Evolutionary conservation across 2,329 filamentous ascomycete species (phyloP).

Genomic region (Aspergillus fumigatus): DNA sequence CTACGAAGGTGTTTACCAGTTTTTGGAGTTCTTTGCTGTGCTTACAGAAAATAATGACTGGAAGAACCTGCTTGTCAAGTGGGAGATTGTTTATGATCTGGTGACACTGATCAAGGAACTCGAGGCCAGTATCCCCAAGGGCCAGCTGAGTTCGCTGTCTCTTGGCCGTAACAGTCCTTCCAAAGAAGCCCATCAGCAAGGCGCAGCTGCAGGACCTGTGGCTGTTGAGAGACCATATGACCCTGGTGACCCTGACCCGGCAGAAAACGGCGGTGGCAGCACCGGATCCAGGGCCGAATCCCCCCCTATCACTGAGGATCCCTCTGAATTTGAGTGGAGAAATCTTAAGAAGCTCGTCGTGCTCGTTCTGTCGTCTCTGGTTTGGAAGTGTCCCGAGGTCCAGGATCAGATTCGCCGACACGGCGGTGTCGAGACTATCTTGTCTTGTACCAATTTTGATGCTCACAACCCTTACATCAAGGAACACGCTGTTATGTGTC

Average conservation of each 20-base stretch:
- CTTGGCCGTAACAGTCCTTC: slow-evolving; percentile 29
- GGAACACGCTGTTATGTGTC: slow-evolving; percentile 80
- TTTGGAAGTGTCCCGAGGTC: slow-evolving; percentile 80
- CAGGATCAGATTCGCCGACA: slow-evolving; percentile 83
- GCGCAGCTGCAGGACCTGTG: slow-evolving; percentile 35
- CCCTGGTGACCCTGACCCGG: slow-evolving; percentile 35
- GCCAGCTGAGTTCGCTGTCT: slow-evolving; percentile 53
- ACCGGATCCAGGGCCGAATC: slow-evolving; percentile 43
- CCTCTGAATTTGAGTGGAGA: slow-evolving; percentile 64
- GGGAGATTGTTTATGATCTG: slow-evolving; percentile 86
- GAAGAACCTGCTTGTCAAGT: slow-evolving; percentile 80
- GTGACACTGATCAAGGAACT: slow-evolving; percentile 81
- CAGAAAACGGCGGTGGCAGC: slow-evolving; percentile 34
- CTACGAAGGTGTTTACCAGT: slow-evolving; percentile 90
- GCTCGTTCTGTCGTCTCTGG: slow-evolving; percentile 79
- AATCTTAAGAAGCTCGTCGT: slow-evolving; percentile 93
- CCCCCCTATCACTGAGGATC: slow-evolving; percentile 55
- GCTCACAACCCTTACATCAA: slow-evolving; percentile 92
- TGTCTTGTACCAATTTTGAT: slow-evolving; percentile 87
- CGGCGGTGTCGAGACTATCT: slow-evolving; percentile 78
- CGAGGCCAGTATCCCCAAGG: slow-evolving; percentile 82
- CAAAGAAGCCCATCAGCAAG: slow-evolving; percentile 25
- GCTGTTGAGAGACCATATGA: slow-evolving; percentile 65
- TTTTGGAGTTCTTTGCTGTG: slow-evolving; percentile 87
- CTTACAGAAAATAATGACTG: slow-evolving; percentile 80